Base-by-base conservation (phyloP, 306 rosid genomes). In the Glycyrrhiza uralensis region DNA sequence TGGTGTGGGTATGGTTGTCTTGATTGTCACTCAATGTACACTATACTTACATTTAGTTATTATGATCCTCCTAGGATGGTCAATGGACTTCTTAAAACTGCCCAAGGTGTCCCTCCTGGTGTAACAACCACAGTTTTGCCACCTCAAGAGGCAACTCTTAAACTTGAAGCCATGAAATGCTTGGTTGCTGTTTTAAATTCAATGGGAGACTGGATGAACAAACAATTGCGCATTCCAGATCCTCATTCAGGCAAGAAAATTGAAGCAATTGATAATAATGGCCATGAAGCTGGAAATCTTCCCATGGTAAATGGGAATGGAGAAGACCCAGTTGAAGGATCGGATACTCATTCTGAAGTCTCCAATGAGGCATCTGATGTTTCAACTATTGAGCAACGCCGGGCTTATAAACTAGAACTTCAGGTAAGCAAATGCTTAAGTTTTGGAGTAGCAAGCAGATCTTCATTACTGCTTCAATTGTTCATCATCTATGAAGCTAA, bases 351-450 rank as follows among this genome's bases (percentile, higher is more conserved):
- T 68, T 83, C 99, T 74, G 99, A 95, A 78, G 79, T 83, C 22
- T 88, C 96, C 36, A 87, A 63, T 33, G 99, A 92, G 71, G 76
- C 84, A 26, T 95, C 96, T 71, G 97, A 95, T 33, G 97, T 84
- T 78, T 85, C 79, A 74, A 88, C 86, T 6, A 91, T 95, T 61
- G 96, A 95, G 83, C 96, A 95, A 72, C 96, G 99, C 14, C 90
- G 97, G 74, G 99, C 99, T 39, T 92, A 95, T 90, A 91, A 95
- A 85, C 89, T 95, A 82, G 96, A 95, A 85, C 99, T 95, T 85
- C 97, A 92, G 90, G 99, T 95, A 80, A 77, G 87, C 49, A 59
- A 50, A 13, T 41, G 67, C 64, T 1, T 5, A 9, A 55, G 35
- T 63, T 66, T 81, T 76, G 66, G 49, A 35, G 55, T 66, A 18